phyloP scores from a whole-genome alignment of 306 rosid genomes.

The Quercus aquifolioides region DNA sequence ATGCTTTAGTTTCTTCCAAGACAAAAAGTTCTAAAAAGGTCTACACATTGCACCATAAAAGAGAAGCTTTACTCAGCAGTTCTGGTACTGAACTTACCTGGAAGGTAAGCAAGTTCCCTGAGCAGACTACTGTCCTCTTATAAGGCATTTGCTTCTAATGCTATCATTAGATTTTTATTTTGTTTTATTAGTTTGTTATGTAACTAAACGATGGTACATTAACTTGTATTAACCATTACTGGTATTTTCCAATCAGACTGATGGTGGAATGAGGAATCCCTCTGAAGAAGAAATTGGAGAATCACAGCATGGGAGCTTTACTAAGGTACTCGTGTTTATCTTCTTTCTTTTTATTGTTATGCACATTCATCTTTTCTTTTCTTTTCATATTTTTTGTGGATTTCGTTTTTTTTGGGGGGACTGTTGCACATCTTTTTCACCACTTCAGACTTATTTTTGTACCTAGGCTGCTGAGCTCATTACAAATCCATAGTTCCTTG shows the following conservation, averaged over 20 bases:
- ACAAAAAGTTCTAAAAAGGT: conserved; percentile 42
- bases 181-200: neutral
- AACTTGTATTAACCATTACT: neutral
- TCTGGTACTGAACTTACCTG: conserved; percentile 35
- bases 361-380: neutral
- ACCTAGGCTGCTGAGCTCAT: neutral
- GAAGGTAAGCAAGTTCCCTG: conserved; percentile 41
- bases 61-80: conserved; percentile 49
- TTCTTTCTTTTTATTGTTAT: neutral
- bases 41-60: conserved; percentile 35
- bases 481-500: neutral
- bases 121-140: neutral
- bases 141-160: neutral
- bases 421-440: neutral
- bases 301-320: conserved; percentile 48
- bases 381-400: neutral
- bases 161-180: neutral
- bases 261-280: conserved; percentile 46
- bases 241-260: conserved; percentile 36
- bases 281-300: conserved; percentile 24
- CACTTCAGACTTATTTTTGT: neutral
- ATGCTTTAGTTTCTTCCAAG: conserved; percentile 50
- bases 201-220: neutral
- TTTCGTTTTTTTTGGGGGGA: neutral
- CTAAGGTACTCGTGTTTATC: conserved; percentile 37